phyloP scores from a whole-genome alignment of 768 basidiomycete genomes.

The Leucocoprinus birnbaumii region DNA sequence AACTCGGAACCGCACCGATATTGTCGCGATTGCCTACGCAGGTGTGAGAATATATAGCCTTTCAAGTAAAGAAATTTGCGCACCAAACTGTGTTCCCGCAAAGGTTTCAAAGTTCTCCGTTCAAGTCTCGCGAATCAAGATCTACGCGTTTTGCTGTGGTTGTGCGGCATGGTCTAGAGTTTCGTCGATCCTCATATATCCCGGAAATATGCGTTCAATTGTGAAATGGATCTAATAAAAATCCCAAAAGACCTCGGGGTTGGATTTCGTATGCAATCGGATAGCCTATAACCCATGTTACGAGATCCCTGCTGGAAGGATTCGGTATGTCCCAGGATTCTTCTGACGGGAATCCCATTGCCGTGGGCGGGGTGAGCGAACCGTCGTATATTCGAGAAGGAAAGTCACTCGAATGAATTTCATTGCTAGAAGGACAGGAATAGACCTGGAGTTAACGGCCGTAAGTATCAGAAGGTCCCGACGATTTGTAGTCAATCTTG shows the following conservation, averaged over 20 bases:
- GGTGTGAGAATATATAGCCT: neutral
- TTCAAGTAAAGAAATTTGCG: neutral
- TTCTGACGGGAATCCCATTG: neutral
- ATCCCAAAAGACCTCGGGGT: neutral
- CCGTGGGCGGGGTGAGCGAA: neutral
- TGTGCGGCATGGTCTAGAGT: neutral
- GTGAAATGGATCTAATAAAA: neutral
- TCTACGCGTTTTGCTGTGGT: neutral
- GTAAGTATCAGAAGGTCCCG: neutral
- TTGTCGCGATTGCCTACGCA: neutral
- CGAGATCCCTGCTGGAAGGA: neutral
- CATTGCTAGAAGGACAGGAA: neutral
- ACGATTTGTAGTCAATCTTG: neutral
- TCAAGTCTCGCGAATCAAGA: slow-evolving; percentile 1
- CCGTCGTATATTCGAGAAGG: neutral
- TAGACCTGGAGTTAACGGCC: slow-evolving; percentile 1
- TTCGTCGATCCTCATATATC: neutral
- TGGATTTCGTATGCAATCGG: slow-evolving; percentile 5
- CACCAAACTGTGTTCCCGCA: neutral
- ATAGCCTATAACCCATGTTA: neutral
- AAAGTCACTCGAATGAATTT: neutral
- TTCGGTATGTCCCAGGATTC: neutral
- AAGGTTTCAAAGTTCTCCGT: too few species aligned
- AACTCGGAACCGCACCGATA: slow-evolving; percentile 7
- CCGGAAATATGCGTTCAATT: neutral